Conservation (phyloP, 768 basidiomycete species). For the Kwoniella sp. region DNA sequence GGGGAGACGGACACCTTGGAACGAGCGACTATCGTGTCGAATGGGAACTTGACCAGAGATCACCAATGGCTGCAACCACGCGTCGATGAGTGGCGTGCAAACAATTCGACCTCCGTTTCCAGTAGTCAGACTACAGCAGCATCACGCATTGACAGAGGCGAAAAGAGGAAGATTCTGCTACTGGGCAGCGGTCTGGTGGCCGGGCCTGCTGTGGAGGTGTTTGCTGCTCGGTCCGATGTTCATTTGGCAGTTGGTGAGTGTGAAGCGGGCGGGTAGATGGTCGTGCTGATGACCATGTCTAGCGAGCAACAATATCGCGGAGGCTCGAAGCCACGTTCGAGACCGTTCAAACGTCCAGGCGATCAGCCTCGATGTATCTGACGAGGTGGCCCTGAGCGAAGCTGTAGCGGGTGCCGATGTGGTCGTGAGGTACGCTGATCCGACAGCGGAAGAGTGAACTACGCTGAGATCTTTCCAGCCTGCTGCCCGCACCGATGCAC, state of each 20-base stretch:
- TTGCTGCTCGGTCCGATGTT: constrained; percentile 62
- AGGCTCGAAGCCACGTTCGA: constrained; percentile 55
- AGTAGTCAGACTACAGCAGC: neutral
- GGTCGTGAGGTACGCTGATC: constrained; percentile 66
- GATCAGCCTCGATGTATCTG: constrained; percentile 60
- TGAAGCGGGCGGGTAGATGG: neutral
- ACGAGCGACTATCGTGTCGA: constrained; percentile 66
- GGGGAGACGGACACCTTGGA: constrained; percentile 53
- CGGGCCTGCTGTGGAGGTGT: constrained; percentile 73
- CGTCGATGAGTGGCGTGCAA: constrained; percentile 48
- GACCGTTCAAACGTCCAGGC: constrained; percentile 58
- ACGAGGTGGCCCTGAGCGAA: constrained; percentile 53
- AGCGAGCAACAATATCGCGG: constrained; percentile 68
- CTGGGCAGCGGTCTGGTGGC: constrained; percentile 96
- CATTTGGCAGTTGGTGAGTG: constrained; percentile 72
- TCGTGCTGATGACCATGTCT: constrained; percentile 6
- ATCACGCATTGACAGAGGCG: neutral
- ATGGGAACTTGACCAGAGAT: constrained; percentile 57
- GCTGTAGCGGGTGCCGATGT: constrained; percentile 68
- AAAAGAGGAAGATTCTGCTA: constrained; percentile 64
- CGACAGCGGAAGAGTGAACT: neutral
- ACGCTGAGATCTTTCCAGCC: constrained; percentile 53
- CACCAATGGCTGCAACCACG: constrained; percentile 61
- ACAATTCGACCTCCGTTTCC: neutral
- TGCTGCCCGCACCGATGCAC: constrained; percentile 76